Percentiles rank a stretch among this genome's conserved stretches.
Evolutionary conservation across 768 basidiomycete species (phyloP).

Genomic region (Cantharellus anzutake): DNA sequence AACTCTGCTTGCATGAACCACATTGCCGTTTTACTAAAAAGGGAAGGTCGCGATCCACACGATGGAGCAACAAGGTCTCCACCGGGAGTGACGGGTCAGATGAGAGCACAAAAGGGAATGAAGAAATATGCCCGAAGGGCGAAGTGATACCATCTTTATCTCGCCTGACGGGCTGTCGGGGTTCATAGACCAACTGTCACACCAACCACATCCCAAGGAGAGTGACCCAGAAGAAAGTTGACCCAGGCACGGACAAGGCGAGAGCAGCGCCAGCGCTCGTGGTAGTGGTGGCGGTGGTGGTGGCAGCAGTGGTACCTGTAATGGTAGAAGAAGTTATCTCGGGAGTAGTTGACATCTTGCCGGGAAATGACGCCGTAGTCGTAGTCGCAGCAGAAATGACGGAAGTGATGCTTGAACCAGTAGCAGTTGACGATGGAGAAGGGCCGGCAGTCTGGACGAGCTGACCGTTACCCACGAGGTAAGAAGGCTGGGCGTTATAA

Average conservation of each 20-base stretch:
- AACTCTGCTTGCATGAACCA: no score
- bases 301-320: neutral
- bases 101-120: no score
- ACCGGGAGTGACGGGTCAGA: no score
- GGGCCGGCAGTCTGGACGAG: neutral
- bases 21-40: no score
- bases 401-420: neutral
- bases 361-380: neutral
- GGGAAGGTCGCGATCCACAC: no score
- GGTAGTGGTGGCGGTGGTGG: neutral
- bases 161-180: no score
- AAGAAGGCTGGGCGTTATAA: conserved; percentile 13
- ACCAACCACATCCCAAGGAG: no score
- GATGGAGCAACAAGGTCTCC: no score
- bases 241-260: neutral
- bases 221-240: neutral
- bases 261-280: neutral
- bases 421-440: neutral
- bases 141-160: no score
- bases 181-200: no score
- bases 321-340: neutral
- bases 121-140: no score
- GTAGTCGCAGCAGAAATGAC: neutral
- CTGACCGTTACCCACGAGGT: conserved; percentile 3
- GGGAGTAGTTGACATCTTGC: no score